Base-by-base conservation (phyloP, 495 filamentous ascomycete species). In the Penicillium chermesinum region DNA sequence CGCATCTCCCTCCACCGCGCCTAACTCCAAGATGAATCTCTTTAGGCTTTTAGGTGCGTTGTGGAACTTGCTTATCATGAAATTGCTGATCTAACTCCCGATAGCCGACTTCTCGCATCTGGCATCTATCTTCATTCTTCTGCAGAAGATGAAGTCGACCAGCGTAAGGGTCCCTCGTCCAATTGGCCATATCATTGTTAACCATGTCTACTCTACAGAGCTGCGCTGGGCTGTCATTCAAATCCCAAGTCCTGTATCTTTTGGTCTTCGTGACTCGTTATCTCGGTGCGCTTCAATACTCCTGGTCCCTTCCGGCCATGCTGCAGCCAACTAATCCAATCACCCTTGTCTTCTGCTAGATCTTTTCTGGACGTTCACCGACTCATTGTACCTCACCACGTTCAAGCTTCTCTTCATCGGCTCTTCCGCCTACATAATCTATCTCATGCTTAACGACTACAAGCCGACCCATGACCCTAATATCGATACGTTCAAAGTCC, bases 181-280 rank as follows among this genome's bases (percentile, higher is more conserved):
- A 32, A 35, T 12, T 41, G n/a, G 10, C 41, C 37, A 32, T 16
- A 4, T 22, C 18, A 15, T 35, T 30, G 21, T 25, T 21, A 25
- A 46, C 51, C 32, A 61, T 43, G 10, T 8, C 20, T 25, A 7
- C 25, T 30, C 41, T 21, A 38, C 74, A 98, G 93, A 95, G 89
- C 75, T 95, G 91, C 59, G 84, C 91, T 10, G 93, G 93, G 50
- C 86, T 98, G 69, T 97, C 93, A 4, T 96, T 97, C 78, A 97
- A 97, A 67, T 95, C 93, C 43, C 93, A 98, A 76, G 84, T 82
- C 19, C 74, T 98, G 32, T 98, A 98, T 70, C 69, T 97, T 51
- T 72, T 95, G 32, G 94, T 98, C 46, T 98, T 97, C 68, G 60
- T 91, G 17, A 91, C 90, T 39, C 81, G 93, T 49, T 98, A 98